Evolutionary conservation across 805 yeast species (phyloP).

Genomic region (Komagataella mondaviorum): DNA sequence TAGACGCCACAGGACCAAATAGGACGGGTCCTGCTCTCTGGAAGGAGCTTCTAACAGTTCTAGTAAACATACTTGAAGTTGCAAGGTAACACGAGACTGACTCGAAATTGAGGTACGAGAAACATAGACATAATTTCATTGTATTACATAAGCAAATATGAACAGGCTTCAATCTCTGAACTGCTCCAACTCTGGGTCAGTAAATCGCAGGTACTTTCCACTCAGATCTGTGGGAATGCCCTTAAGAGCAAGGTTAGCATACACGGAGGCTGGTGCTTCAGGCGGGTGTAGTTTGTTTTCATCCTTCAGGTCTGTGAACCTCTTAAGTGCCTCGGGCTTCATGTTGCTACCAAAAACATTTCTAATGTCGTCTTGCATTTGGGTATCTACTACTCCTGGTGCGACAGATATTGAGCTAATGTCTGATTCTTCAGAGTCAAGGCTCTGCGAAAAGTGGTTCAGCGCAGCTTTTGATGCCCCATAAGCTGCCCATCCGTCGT

Average conservation of each 20-base stretch:
- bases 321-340: constrained; percentile 42
- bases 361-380: constrained; percentile 77
- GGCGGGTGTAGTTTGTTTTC: constrained; percentile 51
- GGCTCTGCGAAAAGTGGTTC: constrained; percentile 56
- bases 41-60: not conserved
- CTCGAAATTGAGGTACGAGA: not conserved
- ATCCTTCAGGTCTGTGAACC: constrained; percentile 52
- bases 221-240: constrained; percentile 45
- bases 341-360: constrained; percentile 44
- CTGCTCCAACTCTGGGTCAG: constrained; percentile 20
- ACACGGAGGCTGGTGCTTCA: constrained; percentile 56
- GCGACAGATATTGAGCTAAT: constrained; percentile 64
- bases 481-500: constrained; percentile 82
- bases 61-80: not conserved
- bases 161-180: constrained; percentile 1
- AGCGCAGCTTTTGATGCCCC: constrained; percentile 83
- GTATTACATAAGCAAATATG: not conserved
- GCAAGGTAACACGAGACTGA: not conserved
- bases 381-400: constrained; percentile 91
- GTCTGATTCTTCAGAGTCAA: constrained; percentile 55
- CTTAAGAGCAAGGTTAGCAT: constrained; percentile 47
- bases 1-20: not conserved
- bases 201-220: constrained; percentile 58
- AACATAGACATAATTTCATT: not conserved
- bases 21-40: not conserved